Evolutionary conservation across 2,329 filamentous ascomycete species (phyloP), one percentile per base, ranked within the genome.

Genomic region (Alternaria gaisen): DNA sequence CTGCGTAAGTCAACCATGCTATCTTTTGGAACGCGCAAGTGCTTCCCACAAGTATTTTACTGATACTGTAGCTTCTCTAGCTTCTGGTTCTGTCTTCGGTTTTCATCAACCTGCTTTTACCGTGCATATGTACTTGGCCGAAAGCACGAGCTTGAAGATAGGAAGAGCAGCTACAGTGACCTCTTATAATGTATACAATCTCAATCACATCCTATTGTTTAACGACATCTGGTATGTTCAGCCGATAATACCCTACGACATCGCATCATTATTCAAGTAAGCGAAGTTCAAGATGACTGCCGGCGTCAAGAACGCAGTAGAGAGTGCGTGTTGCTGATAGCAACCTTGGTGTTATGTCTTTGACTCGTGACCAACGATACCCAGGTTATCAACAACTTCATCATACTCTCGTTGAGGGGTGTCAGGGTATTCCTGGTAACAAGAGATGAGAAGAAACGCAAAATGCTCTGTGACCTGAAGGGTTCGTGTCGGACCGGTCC

Each of bases 51-150:
- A 18, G 1, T 1, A 1, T 10, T 2, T 44, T 10, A 28, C 43
- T 53, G 0, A 58, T 9, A 16, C 1, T 7, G 20, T 4, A n/a
- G 1, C 28, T n/a, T 20, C 22, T 12, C 2, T n/a, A 68, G 65
- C 5, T 9, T 65, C 2, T 68, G 61, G 64, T 70, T 61, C 34
- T 44, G 28, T 4, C n/a, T 63, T 30, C 61, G 65, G 14, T 60
- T 55, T n/a, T 24, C 60, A 12, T 22, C 32, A 3, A 65, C 61
- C 9, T 68, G 65, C 44, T 51, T 70, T 53, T 70, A 67, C 20
- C 55, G 61, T 16, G 60, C 60, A 12, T 70, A 65, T 22, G 22
- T 54, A 22, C 44, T 61, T n/a, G 59, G 62, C 20, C 53, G 58
- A 60, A 50, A 61, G 20, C 47, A 61, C 43, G 41, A 61, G 41